Percentiles rank a stretch among this genome's conserved stretches.
Conservation (phyloP, 345 rosid species). For the Hibiscus trionum region DNA sequence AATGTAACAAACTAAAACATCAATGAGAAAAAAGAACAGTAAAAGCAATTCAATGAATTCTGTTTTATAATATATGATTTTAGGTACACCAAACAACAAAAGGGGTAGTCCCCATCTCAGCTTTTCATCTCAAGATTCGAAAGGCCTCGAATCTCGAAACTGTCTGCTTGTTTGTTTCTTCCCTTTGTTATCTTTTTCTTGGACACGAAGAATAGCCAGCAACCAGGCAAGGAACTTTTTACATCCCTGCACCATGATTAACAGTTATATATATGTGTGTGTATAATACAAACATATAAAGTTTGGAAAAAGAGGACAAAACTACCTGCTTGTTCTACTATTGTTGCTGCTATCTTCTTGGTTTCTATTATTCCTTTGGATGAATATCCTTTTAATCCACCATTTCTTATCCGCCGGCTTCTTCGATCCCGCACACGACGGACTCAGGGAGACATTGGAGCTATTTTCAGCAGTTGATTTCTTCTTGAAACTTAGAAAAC, state of each 20-base stretch:
- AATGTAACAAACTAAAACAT: not conserved
- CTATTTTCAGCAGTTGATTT: constrained; percentile 11
- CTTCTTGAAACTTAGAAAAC: constrained; percentile 21
- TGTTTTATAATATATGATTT: not conserved
- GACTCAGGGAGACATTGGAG: constrained; percentile 24
- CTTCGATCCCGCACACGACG: constrained; percentile 18
- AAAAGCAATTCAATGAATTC: not conserved
- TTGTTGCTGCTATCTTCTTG: constrained; percentile 9
- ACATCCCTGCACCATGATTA: constrained; percentile 5
- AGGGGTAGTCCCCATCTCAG: too few relatives aligned
- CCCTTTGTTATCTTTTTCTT: constrained; percentile 12
- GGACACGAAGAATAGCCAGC: constrained; percentile 28
- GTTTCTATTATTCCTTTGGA: not conserved
- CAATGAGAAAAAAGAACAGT: not conserved
- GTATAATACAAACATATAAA: not conserved
- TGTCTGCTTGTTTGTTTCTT: not conserved
- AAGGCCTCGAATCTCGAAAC: not conserved
- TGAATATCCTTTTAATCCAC: constrained; percentile 18
- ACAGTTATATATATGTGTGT: not conserved
- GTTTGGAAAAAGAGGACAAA: not conserved
- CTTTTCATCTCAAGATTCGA: too few relatives aligned
- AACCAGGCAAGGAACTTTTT: constrained; percentile 15
- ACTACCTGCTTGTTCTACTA: constrained; percentile 30
- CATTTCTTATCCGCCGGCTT: constrained; percentile 2
- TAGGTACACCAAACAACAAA: too few relatives aligned